phyloP scores from a whole-genome alignment of 768 basidiomycete species.

The Boletus tomentosulus region DNA sequence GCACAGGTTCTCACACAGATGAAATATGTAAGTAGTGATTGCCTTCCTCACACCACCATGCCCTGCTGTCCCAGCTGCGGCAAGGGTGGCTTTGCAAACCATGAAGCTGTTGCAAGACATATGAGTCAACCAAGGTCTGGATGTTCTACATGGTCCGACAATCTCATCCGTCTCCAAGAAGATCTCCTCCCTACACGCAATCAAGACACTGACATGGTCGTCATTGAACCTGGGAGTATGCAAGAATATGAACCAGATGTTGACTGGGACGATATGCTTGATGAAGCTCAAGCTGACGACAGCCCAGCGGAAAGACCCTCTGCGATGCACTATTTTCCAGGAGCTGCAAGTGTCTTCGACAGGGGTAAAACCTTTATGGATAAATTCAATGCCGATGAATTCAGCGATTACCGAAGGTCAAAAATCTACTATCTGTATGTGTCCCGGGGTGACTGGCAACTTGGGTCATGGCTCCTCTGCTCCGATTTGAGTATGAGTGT shows the following conservation, averaged over 20 bases:
- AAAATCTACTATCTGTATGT: constrained; percentile 34
- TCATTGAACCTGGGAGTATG: not conserved
- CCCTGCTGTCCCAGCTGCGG: not conserved
- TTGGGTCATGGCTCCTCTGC: constrained; percentile 26
- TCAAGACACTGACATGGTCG: not conserved
- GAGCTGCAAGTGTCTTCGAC: not conserved
- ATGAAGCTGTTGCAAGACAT: not conserved
- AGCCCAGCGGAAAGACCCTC: not conserved
- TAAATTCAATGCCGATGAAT: constrained; percentile 23
- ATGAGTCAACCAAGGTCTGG: not conserved
- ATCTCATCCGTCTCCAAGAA: not conserved
- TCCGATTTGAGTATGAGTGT: constrained; percentile 28
- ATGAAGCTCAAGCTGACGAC: not conserved
- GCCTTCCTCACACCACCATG: too few relatives aligned
- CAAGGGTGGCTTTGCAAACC: not conserved
- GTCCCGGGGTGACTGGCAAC: constrained; percentile 30
- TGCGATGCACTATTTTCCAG: not conserved
- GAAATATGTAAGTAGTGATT: too few relatives aligned
- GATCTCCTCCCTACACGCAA: not conserved
- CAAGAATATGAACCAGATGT: too few relatives aligned
- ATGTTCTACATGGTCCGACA: not conserved
- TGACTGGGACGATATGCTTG: too few relatives aligned
- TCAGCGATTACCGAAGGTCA: constrained; percentile 9
- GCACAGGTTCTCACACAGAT: too few relatives aligned
- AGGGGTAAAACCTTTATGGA: constrained; percentile 27